phyloP scores from a whole-genome alignment of 2,329 filamentous ascomycete genomes.

The Fusarium sp. region DNA sequence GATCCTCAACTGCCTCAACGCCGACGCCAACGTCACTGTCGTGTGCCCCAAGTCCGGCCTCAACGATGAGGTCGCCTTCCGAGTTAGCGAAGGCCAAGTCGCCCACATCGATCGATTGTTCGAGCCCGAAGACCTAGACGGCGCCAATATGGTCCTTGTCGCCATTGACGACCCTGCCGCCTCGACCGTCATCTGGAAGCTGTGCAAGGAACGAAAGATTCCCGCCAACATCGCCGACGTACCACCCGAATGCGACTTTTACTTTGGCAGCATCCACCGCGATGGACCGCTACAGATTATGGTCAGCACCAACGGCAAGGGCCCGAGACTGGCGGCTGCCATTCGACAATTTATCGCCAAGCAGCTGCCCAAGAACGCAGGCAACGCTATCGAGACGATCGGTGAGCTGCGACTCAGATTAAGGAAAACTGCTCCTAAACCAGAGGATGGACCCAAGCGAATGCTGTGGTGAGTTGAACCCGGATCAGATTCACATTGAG shows the following conservation, averaged over 20 bases:
- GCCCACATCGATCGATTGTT: slow-evolving; percentile 87
- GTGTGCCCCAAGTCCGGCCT: slow-evolving; percentile 85
- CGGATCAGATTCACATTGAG: too few relatives aligned
- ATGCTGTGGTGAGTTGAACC: slow-evolving; percentile 83
- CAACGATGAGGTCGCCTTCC: slow-evolving; percentile 89
- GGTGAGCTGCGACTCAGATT: slow-evolving; percentile 85
- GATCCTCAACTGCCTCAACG: slow-evolving; percentile 94
- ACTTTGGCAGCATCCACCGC: slow-evolving; percentile 95
- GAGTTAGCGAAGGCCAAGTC: slow-evolving; percentile 82
- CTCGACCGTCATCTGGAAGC: slow-evolving; percentile 92
- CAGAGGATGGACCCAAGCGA: slow-evolving; percentile 83
- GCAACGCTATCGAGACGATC: slow-evolving; percentile 87
- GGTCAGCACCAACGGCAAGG: slow-evolving; percentile 98
- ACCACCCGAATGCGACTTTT: slow-evolving; percentile 97
- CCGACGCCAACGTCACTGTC: slow-evolving; percentile 90
- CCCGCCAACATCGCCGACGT: slow-evolving; percentile 98
- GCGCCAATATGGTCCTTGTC: slow-evolving; percentile 88
- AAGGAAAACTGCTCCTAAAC: slow-evolving; percentile 79
- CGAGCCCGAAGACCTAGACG: slow-evolving; percentile 87
- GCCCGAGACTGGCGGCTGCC: slow-evolving; percentile 89
- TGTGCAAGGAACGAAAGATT: slow-evolving; percentile 88
- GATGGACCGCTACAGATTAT: slow-evolving; percentile 97
- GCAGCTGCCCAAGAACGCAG: slow-evolving; percentile 82
- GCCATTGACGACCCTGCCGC: slow-evolving; percentile 94
- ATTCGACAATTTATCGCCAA: slow-evolving; percentile 87